Evolutionary conservation across 805 yeast species (phyloP).

Genomic region (Torulaspora maleeae): DNA sequence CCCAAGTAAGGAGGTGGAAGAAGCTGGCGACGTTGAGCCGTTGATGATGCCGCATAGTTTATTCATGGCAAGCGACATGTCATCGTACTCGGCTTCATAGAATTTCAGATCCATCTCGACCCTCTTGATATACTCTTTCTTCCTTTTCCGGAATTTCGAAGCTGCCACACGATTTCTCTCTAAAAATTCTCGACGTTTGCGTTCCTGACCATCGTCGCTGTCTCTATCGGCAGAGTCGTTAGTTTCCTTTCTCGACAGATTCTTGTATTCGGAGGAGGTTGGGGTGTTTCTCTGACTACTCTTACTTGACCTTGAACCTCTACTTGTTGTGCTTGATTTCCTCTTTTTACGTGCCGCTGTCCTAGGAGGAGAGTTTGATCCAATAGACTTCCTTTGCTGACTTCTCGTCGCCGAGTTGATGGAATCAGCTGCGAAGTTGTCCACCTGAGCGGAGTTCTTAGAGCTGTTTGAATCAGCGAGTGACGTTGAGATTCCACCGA

Average conservation of each 20-base stretch:
- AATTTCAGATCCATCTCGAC: conserved; percentile 75
- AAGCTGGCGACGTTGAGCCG: conserved; percentile 7
- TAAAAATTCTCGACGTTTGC: conserved; percentile 58
- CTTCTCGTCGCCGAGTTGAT: not conserved
- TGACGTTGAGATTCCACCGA: not conserved
- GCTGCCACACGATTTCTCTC: conserved; percentile 96
- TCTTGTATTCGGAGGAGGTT: conserved; percentile 3
- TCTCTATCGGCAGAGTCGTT: conserved; percentile 18
- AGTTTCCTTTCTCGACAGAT: not conserved
- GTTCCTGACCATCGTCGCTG: conserved; percentile 66
- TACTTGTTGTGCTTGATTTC: conserved; percentile 8
- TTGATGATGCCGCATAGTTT: conserved; percentile 21
- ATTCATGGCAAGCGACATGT: conserved; percentile 39
- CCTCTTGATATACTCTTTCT: conserved; percentile 78
- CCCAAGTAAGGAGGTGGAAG: conserved; percentile 16
- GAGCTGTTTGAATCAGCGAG: not conserved
- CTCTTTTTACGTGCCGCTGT: conserved; percentile 7
- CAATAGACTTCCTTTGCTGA: conserved; percentile 5
- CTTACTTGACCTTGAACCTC: conserved; percentile 11
- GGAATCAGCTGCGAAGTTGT: not conserved
- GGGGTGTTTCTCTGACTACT: conserved; percentile 10
- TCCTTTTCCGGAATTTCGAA: conserved; percentile 88
- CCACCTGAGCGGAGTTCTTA: not conserved
- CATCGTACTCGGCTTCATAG: conserved; percentile 66
- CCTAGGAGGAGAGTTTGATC: conserved; percentile 8